These are phyloP conservation scores for Mimosa bimucronata DNA, from an alignment of 306 rosid species.

Conservation along the genomic window DNA sequence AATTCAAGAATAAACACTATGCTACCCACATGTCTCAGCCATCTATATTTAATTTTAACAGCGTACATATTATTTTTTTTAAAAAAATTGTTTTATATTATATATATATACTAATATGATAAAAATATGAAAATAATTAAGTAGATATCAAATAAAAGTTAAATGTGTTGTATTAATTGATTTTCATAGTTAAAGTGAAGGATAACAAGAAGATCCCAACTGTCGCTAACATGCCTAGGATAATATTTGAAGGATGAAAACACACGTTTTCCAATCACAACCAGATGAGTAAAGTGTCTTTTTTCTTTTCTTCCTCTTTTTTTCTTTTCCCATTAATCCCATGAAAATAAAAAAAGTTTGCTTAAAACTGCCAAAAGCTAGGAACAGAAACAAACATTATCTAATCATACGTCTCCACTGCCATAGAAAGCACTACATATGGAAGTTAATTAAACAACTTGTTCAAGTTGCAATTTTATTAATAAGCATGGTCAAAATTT, in stretches of 20 bases:
- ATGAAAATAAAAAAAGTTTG: background rate
- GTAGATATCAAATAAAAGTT: background rate
- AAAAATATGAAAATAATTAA: background rate
- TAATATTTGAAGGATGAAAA: background rate
- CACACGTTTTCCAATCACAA: background rate
- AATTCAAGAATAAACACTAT: background rate
- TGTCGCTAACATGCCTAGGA: background rate
- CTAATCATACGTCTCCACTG: background rate
- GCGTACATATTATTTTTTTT: background rate
- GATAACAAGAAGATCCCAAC: background rate
- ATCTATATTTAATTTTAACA: background rate
- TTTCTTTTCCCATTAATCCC: background rate
- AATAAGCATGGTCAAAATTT: background rate
- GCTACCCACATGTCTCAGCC: background rate
- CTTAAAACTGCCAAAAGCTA: constrained; percentile 19
- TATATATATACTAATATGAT: background rate
- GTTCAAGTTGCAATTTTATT: background rate
- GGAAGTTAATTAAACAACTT: background rate
- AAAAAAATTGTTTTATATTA: background rate
- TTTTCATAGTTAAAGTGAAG: background rate
- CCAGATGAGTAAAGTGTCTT: background rate
- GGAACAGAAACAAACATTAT: constrained; percentile 21
- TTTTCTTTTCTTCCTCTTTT: background rate
- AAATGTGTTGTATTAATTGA: background rate
- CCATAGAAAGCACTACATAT: background rate